Conservation (phyloP, 768 basidiomycete genomes). For the Panaeolus cyanescens region DNA sequence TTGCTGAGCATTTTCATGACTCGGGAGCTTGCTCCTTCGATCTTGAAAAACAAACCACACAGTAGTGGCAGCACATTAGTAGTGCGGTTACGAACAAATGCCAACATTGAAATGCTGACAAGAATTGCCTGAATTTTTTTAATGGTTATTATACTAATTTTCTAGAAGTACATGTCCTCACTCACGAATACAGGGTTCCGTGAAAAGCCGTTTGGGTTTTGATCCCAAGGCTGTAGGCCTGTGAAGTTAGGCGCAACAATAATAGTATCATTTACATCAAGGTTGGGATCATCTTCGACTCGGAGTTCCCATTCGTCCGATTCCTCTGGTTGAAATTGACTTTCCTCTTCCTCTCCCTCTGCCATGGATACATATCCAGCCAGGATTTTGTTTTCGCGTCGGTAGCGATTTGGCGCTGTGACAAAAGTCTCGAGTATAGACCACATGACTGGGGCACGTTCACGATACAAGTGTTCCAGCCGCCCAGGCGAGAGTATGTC, state of each 20-base stretch:
- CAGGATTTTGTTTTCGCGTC: too few species aligned
- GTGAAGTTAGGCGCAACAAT: too few species aligned
- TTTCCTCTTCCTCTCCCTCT: too few species aligned
- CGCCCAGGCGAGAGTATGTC: not conserved
- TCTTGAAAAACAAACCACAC: constrained; percentile 31
- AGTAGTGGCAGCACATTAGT: constrained; percentile 29
- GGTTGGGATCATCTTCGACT: constrained; percentile 20
- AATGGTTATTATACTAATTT: constrained; percentile 5
- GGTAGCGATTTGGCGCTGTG: too few species aligned
- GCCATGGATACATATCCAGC: too few species aligned
- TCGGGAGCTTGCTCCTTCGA: constrained; percentile 28
- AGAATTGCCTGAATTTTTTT: too few species aligned
- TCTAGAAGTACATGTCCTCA: too few species aligned
- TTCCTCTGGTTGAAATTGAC: too few species aligned
- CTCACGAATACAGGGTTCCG: constrained; percentile 24
- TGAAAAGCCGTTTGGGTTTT: constrained; percentile 16
- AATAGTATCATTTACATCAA: constrained; percentile 13
- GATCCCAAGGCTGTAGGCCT: constrained; percentile 2
- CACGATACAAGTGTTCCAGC: not conserved
- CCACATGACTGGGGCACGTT: too few species aligned
- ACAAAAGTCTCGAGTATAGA: too few species aligned
- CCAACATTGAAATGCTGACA: constrained; percentile 19
- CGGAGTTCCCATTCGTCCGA: too few species aligned
- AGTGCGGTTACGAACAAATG: constrained; percentile 25
- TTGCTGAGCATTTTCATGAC: constrained; percentile 28